Conservation (phyloP, 768 basidiomycete genomes). For the Pleurotus citrinopileatus region DNA sequence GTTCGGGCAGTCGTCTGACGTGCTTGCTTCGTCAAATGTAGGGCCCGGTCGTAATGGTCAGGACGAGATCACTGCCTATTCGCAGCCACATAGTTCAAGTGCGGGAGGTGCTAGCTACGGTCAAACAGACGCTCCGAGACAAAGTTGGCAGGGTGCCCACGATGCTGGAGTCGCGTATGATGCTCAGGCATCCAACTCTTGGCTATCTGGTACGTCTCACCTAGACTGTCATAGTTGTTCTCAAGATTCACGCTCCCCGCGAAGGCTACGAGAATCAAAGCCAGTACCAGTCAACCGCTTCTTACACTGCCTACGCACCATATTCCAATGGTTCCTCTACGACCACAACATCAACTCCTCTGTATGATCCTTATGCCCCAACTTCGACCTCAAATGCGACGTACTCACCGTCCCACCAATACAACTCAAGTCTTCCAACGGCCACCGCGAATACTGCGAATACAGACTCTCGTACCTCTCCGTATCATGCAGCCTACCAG, state of each 20-base stretch:
- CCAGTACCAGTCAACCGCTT: background rate
- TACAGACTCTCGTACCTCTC: slow-evolving; percentile 14
- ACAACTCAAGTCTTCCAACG: slow-evolving; percentile 25
- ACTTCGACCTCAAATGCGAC: slow-evolving; percentile 11
- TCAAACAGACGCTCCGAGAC: slow-evolving; percentile 13
- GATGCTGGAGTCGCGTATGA: slow-evolving; percentile 10
- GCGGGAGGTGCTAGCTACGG: slow-evolving; percentile 9
- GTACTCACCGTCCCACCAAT: slow-evolving; percentile 21
- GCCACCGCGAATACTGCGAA: slow-evolving; percentile 10
- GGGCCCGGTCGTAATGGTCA: background rate
- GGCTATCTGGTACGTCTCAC: background rate
- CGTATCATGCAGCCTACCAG: slow-evolving; percentile 18
- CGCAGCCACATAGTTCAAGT: background rate
- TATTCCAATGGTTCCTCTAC: slow-evolving; percentile 4
- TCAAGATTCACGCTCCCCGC: background rate
- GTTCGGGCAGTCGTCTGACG: background rate
- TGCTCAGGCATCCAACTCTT: background rate
- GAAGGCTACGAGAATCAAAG: background rate
- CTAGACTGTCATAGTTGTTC: background rate
- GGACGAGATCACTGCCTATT: background rate
- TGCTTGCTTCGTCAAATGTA: background rate
- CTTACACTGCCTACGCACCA: slow-evolving; percentile 9
- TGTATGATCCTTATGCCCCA: slow-evolving; percentile 36
- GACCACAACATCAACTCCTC: slow-evolving; percentile 10
- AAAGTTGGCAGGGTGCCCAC: slow-evolving; percentile 28